Evolutionary conservation across 805 yeast species (phyloP).

Genomic region (Komagataella kurtzmanii): DNA sequence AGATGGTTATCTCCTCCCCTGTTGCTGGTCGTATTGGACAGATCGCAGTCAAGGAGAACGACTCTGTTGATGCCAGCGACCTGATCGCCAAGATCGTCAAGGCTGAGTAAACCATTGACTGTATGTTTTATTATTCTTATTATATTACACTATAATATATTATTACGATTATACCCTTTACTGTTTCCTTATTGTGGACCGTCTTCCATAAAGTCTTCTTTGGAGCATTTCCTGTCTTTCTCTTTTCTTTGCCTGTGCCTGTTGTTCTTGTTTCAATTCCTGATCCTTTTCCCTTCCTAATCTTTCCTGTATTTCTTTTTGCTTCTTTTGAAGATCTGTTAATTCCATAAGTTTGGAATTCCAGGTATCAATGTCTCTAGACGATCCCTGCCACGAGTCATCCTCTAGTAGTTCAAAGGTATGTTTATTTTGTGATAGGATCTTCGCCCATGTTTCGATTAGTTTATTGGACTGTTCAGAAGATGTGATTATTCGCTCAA

Average conservation of each 20-base stretch:
- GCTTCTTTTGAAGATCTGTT: not conserved
- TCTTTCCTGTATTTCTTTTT: conserved; percentile 1
- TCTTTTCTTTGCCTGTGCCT: conserved; percentile 11
- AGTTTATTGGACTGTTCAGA: conserved; percentile 34
- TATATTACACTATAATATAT: not conserved
- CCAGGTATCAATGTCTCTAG: conserved; percentile 20
- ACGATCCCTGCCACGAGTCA: conserved; percentile 8
- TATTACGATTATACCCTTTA: not conserved
- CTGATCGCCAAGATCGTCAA: conserved; percentile 51
- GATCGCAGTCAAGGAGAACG: conserved; percentile 75
- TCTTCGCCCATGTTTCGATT: conserved; percentile 46
- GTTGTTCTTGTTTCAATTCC: conserved; percentile 13
- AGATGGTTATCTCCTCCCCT: conserved; percentile 94
- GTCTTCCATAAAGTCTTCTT: conserved; percentile 15
- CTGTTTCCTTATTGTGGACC: not conserved
- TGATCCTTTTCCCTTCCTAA: conserved; percentile 7
- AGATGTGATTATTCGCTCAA: conserved; percentile 23
- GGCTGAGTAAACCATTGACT: not conserved
- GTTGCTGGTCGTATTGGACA: conserved; percentile 74
- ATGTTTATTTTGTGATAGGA: conserved; percentile 48
- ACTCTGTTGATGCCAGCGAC: conserved; percentile 91
- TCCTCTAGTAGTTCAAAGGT: conserved; percentile 29
- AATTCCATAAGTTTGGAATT: conserved; percentile 6
- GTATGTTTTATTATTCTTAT: not conserved
- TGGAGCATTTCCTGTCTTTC: conserved; percentile 14